A percentile compares a stretch with the other conserved stretches of the same genome.
phyloP scores from a whole-genome alignment of 108 stramenopile species.

The Conticribra weissflogii region DNA sequence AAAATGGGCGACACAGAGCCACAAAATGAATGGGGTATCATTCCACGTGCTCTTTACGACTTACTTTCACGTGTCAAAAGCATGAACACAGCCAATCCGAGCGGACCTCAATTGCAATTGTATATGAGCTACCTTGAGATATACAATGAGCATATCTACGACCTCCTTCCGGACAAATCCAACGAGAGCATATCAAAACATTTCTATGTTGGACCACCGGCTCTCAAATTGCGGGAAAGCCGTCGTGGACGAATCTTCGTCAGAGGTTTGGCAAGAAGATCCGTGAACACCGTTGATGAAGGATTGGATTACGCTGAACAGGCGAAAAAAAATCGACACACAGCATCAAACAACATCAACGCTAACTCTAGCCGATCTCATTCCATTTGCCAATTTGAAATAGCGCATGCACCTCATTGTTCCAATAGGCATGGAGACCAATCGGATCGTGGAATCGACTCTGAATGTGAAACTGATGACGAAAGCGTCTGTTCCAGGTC shows the following conservation, averaged over 20 bases:
- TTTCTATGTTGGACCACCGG: slow-evolving; percentile 31
- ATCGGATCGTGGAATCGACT: slow-evolving; percentile 23
- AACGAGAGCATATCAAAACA: slow-evolving; percentile 20
- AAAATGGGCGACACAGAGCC: slow-evolving; percentile 7
- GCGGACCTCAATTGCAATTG: slow-evolving; percentile 46
- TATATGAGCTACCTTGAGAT: slow-evolving; percentile 94
- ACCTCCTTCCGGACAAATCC: slow-evolving; percentile 75
- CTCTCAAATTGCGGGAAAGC: slow-evolving; percentile 89
- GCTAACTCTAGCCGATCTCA: slow-evolving; percentile 91
- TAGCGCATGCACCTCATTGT: slow-evolving; percentile 40
- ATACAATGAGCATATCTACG: slow-evolving; percentile 97
- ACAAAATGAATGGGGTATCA: slow-evolving; percentile 72
- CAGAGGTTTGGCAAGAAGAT: slow-evolving; percentile 81
- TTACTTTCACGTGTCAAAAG: slow-evolving; percentile 59
- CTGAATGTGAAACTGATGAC: slow-evolving; percentile 70
- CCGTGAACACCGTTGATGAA: slow-evolving; percentile 58
- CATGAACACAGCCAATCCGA: slow-evolving; percentile 13
- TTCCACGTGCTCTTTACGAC: slow-evolving; percentile 79
- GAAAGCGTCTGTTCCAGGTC: slow-evolving; percentile 54
- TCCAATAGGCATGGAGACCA: not conserved
- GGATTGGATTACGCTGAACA: slow-evolving; percentile 63
- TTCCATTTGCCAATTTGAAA: slow-evolving; percentile 88
- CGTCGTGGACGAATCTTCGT: slow-evolving; percentile 83
- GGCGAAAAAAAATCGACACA: slow-evolving; percentile 82
- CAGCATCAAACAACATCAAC: slow-evolving; percentile 91